Base-by-base conservation (phyloP, 495 filamentous ascomycete genomes). In the Hypoxylon subgilvum region DNA sequence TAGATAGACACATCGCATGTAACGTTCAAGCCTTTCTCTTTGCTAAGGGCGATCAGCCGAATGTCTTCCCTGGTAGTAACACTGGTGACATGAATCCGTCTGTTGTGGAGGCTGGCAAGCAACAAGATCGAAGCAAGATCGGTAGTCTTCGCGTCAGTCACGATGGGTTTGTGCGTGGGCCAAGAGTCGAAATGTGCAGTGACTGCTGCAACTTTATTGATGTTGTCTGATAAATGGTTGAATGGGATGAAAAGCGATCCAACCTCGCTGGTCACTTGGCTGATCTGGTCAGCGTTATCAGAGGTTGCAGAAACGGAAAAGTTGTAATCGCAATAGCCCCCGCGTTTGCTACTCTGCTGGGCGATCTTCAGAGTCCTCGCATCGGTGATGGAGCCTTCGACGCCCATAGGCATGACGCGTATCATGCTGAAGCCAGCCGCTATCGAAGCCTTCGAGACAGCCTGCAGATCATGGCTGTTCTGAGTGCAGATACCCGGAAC, bases 231-330 rank as follows among this genome's bases (percentile, higher is more conserved):
- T 6, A 92, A 74, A 67, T 92, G 88, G 70, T 94, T 91, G 82
- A 93, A 94, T 0, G 90, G 90, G 42, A 94, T 88, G 74, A 91
- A 94, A 14, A 94, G 78, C 17, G 90, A 92, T 5, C 90, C 90
- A 50, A 94, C 88, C 49, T 92, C 88, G 30, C 82, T 77, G 13
- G 85, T 83, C 30, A 92, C 77, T 57, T 87, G 82, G 53, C 82
- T 84, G 63, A 92, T 85, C 69, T 92, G 86, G 47, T 88, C 83
- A 13, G 87, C 82, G 69, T 94, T 94, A 57, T 77, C 79, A 9
- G 88, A 87, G 18, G 89, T 91, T 45, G 90, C 90, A 22, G 86
- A 85, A 52, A 94, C 85, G 40, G 90, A 93, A 72, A 93, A 85
- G 76, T 94, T 94, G 78, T 86, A 94, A 72, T 94, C 90, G 63